Evolutionary conservation across 768 basidiomycete genomes (phyloP), one percentile per base, ranked within the genome.

Genomic region (Clathrus columnatus): DNA sequence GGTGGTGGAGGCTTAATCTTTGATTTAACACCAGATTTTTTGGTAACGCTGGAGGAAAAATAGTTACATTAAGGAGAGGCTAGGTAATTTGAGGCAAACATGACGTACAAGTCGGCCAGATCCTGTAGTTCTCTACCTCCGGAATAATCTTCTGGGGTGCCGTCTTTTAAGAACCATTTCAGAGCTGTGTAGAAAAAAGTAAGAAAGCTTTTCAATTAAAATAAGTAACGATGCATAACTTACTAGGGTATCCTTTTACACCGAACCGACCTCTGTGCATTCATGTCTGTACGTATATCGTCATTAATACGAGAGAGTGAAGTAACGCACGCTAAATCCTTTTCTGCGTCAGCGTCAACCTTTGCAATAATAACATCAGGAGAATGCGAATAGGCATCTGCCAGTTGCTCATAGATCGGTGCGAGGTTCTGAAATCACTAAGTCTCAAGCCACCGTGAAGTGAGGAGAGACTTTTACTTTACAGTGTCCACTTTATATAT

Each of bases 301-400:
- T 18, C 11, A 28, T 2, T 14, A 20, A 7, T 24, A 16, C 23
- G 16, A 2, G 20, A 51, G 44, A 7, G 18, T 26, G 26, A 21
- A 5, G 8, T 21, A 24, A 55, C 57, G 20, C 79, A 69, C 55
- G 89, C 93, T 42, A 92, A 64, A 2, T 83, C 75, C 62, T 82
- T 84, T 49, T 92, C 93, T 42, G 67, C 91, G 64, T 97, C 93
- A 1, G 92, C 92, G 61, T 97, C 92, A 10, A 94, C 84, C 65
- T 95, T 95, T 51, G 91, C 93, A 61, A 97, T 80, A 50, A 90
- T 63, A 20, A 97, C 87, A 64, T 91, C 84, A 59, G 85, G 85
- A 51, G 77, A 81, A 52, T 85, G 79, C 3, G 78, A 70, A 65
- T 82, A 97, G n/a, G 87, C 87, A 63, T 95, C 87, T 26, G 84